These are phyloP conservation scores for Fraxinus greggii DNA, from an alignment of 305 asterid species.

Conservation along the genomic window DNA sequence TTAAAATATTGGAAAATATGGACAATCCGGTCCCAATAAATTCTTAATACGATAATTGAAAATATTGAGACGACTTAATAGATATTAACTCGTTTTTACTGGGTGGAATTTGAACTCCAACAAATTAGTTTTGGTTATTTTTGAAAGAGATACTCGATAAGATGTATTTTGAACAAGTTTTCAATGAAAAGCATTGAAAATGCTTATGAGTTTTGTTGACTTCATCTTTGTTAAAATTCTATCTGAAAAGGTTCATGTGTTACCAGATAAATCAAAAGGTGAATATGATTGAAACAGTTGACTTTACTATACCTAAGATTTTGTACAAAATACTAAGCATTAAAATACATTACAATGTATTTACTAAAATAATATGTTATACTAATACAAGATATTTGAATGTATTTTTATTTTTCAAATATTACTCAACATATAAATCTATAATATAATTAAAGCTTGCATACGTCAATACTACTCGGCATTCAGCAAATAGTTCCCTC, in stretches of 20 bases:
- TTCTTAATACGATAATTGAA: no score
- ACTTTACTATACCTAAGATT: not conserved
- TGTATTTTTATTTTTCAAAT: no score
- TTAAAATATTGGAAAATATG: not conserved
- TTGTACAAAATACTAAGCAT: not conserved
- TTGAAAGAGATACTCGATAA: no score
- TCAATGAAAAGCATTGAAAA: not conserved
- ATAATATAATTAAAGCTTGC: not conserved
- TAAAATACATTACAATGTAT: no score
- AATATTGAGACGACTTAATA: not conserved
- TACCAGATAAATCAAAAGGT: not conserved
- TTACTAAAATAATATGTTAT: not conserved
- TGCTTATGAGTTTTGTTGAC: not conserved
- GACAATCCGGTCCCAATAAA: not conserved
- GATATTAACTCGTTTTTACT: not conserved
- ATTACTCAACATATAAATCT: not conserved
- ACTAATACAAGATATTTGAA: not conserved
- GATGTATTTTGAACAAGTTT: no score
- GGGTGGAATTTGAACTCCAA: not conserved
- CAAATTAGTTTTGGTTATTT: not conserved
- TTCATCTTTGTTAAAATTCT: no score
- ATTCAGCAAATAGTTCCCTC: no score
- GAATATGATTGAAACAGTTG: not conserved
- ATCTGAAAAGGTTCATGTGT: no score
- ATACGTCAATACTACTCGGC: not conserved